A percentile compares a stretch with the other conserved stretches of the same genome.
Conservation (phyloP, 305 asterid species). For the Solanum chacoense region DNA sequence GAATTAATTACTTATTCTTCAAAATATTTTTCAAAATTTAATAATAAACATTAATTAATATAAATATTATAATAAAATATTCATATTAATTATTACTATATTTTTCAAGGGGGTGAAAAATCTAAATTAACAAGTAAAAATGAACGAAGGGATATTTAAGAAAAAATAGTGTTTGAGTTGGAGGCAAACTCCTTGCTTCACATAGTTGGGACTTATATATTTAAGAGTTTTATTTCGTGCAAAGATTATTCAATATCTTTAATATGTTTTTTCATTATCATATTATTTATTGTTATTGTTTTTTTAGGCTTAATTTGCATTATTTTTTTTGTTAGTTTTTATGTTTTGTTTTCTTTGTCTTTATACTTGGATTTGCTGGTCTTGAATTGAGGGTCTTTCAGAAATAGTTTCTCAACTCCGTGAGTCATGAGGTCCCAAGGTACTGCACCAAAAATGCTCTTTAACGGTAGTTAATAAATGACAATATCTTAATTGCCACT, state of each 20-base stretch:
- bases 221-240: background rate
- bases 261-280: no score
- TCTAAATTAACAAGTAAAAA: no score
- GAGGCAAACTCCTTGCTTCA: no score
- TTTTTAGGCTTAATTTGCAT: background rate
- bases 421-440: background rate
- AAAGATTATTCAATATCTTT: background rate
- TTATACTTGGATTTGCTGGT: background rate
- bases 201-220: background rate
- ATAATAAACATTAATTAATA: background rate
- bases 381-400: background rate
- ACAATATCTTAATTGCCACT: no score
- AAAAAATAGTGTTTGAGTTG: no score
- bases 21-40: no score
- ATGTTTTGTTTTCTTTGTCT: no score
- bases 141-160: no score
- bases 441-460: background rate
- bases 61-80: background rate
- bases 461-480: no score
- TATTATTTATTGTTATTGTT: background rate
- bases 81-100: background rate
- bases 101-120: no score
- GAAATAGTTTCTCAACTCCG: no score
- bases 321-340: background rate
- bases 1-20: background rate